Evolutionary conservation across 2,329 filamentous ascomycete species (phyloP).

Genomic region (Tolypocladium endophyticum): DNA sequence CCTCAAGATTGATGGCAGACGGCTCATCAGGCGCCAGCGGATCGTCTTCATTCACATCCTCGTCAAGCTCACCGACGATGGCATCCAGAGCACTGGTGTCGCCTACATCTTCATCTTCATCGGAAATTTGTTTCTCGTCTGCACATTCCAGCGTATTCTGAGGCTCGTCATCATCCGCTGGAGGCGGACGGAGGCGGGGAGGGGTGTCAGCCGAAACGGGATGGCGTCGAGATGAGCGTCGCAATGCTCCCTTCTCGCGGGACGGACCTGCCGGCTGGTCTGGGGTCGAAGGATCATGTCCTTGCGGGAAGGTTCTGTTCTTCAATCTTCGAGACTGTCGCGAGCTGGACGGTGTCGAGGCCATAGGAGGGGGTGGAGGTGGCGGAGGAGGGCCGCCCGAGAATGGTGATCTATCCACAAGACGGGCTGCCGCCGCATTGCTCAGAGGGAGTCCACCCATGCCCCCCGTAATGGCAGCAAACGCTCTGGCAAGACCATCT

Average conservation of each 20-base stretch:
- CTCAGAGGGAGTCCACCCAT: slow-evolving; percentile 51
- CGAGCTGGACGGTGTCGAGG: slow-evolving; percentile 30
- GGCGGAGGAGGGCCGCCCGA: slow-evolving; percentile 25
- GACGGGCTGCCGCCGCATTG: slow-evolving; percentile 31
- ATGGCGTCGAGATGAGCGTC: slow-evolving; percentile 54
- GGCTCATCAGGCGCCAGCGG: slow-evolving; percentile 62
- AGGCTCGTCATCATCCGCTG: slow-evolving; percentile 48
- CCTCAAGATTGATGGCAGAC: slow-evolving; percentile 82
- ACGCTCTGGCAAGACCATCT: slow-evolving; percentile 54
- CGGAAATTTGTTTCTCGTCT: slow-evolving; percentile 75
- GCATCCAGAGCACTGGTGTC: slow-evolving; percentile 64
- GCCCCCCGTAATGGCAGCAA: slow-evolving; percentile 70
- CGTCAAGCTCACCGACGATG: slow-evolving; percentile 83
- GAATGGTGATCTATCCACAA: slow-evolving; percentile 33
- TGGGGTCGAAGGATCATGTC: slow-evolving; percentile 29
- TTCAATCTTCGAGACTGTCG: slow-evolving; percentile 35
- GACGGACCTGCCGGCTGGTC: slow-evolving; percentile 36
- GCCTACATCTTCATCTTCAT: slow-evolving; percentile 58
- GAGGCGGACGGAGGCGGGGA: slow-evolving; percentile 38
- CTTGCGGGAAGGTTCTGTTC: slow-evolving; percentile 30
- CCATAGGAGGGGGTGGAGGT: slow-evolving; percentile 17
- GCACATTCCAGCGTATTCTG: slow-evolving; percentile 79
- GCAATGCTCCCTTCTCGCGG: slow-evolving; percentile 46
- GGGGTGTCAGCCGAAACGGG: slow-evolving; percentile 41
- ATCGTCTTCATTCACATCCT: slow-evolving; percentile 65